A percentile compares a stretch with the other conserved stretches of the same genome.
Conservation (phyloP, 148 eudicot genomes). For the Polygonum aviculare region DNA sequence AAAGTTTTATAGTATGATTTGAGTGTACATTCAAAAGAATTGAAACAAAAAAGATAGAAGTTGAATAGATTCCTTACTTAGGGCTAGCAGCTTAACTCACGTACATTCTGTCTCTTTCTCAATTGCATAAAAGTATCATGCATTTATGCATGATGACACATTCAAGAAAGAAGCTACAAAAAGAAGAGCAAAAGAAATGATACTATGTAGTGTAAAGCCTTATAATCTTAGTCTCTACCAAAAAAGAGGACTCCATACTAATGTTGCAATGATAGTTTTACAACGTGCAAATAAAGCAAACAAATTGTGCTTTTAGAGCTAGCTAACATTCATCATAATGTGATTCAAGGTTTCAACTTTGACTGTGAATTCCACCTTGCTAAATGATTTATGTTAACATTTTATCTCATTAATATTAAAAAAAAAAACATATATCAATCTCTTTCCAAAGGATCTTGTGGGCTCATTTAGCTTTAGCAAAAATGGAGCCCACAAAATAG, state of each 20-base stretch:
- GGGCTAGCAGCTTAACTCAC: neutral
- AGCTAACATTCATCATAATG: neutral
- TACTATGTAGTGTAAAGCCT: neutral
- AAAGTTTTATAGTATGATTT: neutral
- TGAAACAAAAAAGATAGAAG: neutral
- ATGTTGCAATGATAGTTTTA: neutral
- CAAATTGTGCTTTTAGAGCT: neutral
- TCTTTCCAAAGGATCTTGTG: constrained; percentile 13
- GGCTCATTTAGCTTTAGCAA: constrained; percentile 10
- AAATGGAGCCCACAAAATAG: constrained; percentile 14
- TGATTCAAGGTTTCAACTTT: neutral
- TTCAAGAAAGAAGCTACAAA: constrained; percentile 7
- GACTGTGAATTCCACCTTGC: neutral
- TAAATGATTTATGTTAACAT: neutral
- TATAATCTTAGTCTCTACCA: neutral
- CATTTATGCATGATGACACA: neutral
- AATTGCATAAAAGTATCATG: constrained; percentile 2
- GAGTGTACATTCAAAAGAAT: too few species aligned
- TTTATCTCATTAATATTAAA: neutral
- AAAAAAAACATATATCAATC: neutral
- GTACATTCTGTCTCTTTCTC: neutral
- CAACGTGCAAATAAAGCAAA: neutral
- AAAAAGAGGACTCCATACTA: neutral
- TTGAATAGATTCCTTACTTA: neutral
- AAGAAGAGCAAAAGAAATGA: neutral